Base-by-base conservation (phyloP, 495 filamentous ascomycete species). In the Podospora didyma region DNA sequence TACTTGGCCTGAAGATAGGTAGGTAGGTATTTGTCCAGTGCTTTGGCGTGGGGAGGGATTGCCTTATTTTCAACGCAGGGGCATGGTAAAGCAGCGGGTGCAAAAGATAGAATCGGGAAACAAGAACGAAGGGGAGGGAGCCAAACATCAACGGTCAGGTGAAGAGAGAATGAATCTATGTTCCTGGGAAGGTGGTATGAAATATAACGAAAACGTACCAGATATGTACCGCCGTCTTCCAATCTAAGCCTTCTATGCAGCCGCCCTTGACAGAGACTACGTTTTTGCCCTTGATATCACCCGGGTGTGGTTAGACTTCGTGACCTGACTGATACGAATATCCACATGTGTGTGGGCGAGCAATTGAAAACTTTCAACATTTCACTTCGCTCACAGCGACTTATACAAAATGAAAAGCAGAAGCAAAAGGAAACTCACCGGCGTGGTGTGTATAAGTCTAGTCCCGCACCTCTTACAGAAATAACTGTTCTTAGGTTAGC, bases 391-490 rank as follows among this genome's bases (percentile, higher is more conserved):
- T n/a, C n/a, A n/a, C n/a, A n/a, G n/a, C n/a, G n/a, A n/a, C n/a
- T n/a, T n/a, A n/a, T 41, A 17, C 12, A 20, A 6, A 31, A n/a
- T 1, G 24, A 19, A 23, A 51, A 42, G 44, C 14, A 41, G 49
- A 20, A 14, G 22, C 20, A 22, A 17, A 42, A 17, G n/a, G 39
- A 42, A 5, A 57, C 72, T 60, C 58, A 78, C 76, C 24, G 75
- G 76, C 5, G 78, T 79, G 0, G 68, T 70, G 66, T 86, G 84
- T 11, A 87, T 66, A 21, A 87, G 49, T 5, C 84, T 66, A 0
- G 82, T 80, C 0, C 84, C 84, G 65, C 84, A 87, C 16, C 65
- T 69, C 46, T 75, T 79, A 61, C 84, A 87, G 55, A 87, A 86
- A 52, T 83, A 78, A 56, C 59, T 61, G 51, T 45, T 31, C n/a